phyloP scores from a whole-genome alignment of 2,329 filamentous ascomycete species.

The Berkeleyomyces basicola region DNA sequence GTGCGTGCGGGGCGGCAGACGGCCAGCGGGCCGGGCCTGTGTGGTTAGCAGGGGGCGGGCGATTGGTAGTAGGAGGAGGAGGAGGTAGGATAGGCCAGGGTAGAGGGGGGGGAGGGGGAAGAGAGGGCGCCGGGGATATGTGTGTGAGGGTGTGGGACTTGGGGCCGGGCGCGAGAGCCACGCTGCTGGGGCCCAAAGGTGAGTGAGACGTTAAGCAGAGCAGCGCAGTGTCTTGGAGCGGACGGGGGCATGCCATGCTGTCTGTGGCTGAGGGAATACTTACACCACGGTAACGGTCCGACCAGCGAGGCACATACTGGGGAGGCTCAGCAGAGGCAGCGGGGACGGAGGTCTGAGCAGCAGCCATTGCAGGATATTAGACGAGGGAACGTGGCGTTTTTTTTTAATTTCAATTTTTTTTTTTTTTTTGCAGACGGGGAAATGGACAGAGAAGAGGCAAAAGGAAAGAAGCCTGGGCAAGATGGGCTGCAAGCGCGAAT shows the following conservation, averaged over 20 bases:
- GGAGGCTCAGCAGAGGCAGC: constrained; percentile 14
- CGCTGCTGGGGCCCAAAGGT: too few relatives aligned
- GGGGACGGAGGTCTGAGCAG: constrained; percentile 19
- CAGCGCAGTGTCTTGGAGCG: too few relatives aligned
- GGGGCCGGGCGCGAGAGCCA: too few relatives aligned
- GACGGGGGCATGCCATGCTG: not conserved
- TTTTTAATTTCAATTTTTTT: too few relatives aligned
- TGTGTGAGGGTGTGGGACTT: too few relatives aligned
- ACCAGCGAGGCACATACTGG: constrained; percentile 35
- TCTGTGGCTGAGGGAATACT: constrained; percentile 16
- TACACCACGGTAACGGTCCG: constrained; percentile 46
- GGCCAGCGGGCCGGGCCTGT: not conserved
- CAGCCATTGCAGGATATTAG: constrained; percentile 3
- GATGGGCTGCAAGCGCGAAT: too few relatives aligned
- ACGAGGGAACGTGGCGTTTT: not conserved
- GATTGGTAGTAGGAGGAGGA: too few relatives aligned
- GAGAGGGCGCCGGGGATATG: too few relatives aligned
- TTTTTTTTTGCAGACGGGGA: not conserved
- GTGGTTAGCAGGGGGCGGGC: constrained; percentile 1
- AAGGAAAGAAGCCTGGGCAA: too few relatives aligned
- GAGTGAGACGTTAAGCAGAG: too few relatives aligned
- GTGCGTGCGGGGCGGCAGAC: not conserved
- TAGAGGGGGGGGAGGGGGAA: too few relatives aligned
- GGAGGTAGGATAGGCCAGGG: too few relatives aligned
- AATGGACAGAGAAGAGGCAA: not conserved